These are phyloP conservation scores for Arxiozyma telluris DNA, from an alignment of 1,139 yeast species.

Conservation along the genomic window DNA sequence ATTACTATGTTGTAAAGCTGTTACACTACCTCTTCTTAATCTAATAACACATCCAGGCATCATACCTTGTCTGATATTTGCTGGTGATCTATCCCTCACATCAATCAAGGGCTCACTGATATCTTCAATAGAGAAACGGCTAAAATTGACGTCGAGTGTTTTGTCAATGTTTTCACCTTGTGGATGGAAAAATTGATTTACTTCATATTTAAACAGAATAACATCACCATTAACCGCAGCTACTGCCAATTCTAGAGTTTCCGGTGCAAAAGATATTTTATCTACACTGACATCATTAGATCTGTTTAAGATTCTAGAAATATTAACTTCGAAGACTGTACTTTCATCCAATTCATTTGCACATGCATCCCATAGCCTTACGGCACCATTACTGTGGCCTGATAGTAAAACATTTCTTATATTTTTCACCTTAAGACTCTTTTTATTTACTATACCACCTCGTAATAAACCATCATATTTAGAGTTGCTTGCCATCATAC, in stretches of 20 bases:
- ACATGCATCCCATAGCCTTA: constrained; percentile 75
- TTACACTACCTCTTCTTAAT: constrained; percentile 39
- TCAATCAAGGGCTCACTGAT: constrained; percentile 28
- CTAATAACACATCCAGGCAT: constrained; percentile 57
- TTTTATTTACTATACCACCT: constrained; percentile 61
- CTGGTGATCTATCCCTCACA: constrained; percentile 34
- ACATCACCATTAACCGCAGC: constrained; percentile 60
- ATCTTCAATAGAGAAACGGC: constrained; percentile 28
- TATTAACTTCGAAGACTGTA: constrained; percentile 47
- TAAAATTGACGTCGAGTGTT: constrained; percentile 26
- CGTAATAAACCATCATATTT: constrained; percentile 34
- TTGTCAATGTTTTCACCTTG: constrained; percentile 15
- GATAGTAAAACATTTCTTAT: constrained; percentile 60
- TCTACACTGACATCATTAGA: constrained; percentile 40
- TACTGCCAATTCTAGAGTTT: constrained; percentile 66
- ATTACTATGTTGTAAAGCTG: constrained; percentile 59
- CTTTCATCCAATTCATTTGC: constrained; percentile 63
- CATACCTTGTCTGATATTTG: constrained; percentile 51
- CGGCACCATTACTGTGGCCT: constrained; percentile 75
- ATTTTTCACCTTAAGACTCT: constrained; percentile 43
- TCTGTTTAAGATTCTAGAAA: constrained; percentile 40
- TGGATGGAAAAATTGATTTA: constrained; percentile 38
- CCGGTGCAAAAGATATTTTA: constrained; percentile 64
- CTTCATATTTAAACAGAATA: constrained; percentile 65
- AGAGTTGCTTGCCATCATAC: constrained; percentile 40